Conservation (phyloP, 331 rosid genomes). For the Stylosanthes scabra region DNA sequence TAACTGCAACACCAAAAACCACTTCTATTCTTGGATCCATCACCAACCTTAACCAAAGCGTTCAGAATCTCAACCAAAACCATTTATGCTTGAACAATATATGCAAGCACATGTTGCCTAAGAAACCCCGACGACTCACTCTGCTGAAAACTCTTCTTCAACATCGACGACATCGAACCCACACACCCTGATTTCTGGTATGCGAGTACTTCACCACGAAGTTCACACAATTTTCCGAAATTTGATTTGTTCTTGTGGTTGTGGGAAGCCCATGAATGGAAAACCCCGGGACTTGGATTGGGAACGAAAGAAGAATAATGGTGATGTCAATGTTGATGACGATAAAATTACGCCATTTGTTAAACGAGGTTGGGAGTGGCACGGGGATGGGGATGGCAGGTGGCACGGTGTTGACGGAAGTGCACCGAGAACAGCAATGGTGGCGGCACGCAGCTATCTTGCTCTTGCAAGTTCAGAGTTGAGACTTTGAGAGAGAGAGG, state of each 20-base stretch:
- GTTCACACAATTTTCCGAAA: constrained; percentile 9
- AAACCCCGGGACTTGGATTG: constrained; percentile 21
- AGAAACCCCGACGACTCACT: background rate
- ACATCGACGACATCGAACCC: constrained; percentile 2
- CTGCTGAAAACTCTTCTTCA: constrained; percentile 31
- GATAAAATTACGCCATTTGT: too few species aligned
- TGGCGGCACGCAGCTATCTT: too few species aligned
- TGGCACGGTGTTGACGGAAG: too few species aligned
- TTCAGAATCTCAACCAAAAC: background rate
- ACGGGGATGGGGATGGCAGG: too few species aligned
- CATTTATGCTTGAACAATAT: background rate
- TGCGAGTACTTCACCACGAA: constrained; percentile 16
- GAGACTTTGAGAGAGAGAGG: too few species aligned
- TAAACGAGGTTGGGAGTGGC: too few species aligned
- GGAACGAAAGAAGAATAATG: background rate
- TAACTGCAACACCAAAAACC: too few species aligned
- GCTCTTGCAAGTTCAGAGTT: too few species aligned
- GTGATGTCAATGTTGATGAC: background rate
- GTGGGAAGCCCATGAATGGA: background rate
- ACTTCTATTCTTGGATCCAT: too few species aligned
- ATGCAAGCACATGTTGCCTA: constrained; percentile 43
- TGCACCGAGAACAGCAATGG: too few species aligned
- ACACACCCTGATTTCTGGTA: background rate
- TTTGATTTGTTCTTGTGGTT: constrained; percentile 24
- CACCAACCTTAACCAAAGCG: too few species aligned